Evolutionary conservation across 257 asterid genomes (phyloP), one percentile per base, ranked within the genome.

Genomic region (Jaltomata sinuosa): DNA sequence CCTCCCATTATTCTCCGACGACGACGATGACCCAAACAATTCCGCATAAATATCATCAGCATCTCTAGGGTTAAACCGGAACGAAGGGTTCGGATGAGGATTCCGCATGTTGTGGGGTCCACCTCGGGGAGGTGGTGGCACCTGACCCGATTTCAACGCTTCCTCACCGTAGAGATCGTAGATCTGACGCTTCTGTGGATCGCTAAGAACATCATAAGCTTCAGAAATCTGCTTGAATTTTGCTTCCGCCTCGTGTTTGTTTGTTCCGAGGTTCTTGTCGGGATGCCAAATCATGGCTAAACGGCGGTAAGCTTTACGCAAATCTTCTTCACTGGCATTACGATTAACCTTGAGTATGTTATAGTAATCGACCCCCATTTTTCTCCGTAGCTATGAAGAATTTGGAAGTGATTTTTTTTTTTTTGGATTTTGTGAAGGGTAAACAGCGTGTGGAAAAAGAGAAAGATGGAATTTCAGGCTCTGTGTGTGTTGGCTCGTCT

Each of bases 201-300:
- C 99, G 91, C 99, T 97, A 18, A 97, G 85, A 12, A 95, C 99
- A 54, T 97, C 99, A 81, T 97, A 97, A 4, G 99, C 99, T 72
- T 97, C 99, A 9, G 98, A 97, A 55, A 97, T 92, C 84, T 91
- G 98, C 91, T 97, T 97, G 95, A 97, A 95, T 80, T 97, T 97
- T 76, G 98, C 93, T 87, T 97, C 99, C 8, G 99, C 91, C 87
- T 97, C 98, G 8, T 82, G 89, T 85, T 95, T 95, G 86, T 91
- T 94, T 84, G 64, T 82, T 76, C 84, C 80, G 0, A 83, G 87
- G 81, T 97, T 97, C 91, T 97, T 97, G 88, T 97, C 99, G 7
- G 99, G 99, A 83, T 97, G 99, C 98, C 99, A 97, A 45, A 97
- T 97, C 99, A 94, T 95, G 32, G 98, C 99, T 55, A 95, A 83